Conservation (phyloP, 768 basidiomycete species). For the Rhodotorula toruloides region DNA sequence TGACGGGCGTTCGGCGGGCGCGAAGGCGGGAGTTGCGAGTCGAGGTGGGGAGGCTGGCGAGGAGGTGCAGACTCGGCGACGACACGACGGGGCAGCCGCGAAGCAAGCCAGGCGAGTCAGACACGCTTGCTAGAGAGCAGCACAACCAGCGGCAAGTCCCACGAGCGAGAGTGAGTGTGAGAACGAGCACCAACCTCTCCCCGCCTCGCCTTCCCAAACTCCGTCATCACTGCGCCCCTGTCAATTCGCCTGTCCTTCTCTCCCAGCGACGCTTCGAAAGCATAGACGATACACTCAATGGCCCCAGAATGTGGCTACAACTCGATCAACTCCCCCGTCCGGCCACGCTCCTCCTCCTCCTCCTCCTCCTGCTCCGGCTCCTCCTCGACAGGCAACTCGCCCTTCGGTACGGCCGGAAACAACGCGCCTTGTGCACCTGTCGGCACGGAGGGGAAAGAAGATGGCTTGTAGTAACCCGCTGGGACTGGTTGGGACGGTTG, state of each 20-base stretch:
- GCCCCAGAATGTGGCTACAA: not conserved
- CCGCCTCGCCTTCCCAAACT: no score
- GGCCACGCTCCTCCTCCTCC: conserved; percentile 11
- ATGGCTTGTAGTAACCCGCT: conserved; percentile 34
- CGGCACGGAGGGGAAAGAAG: conserved; percentile 35
- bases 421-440: conserved; percentile 11
- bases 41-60: not conserved
- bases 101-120: no score
- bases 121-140: no score
- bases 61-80: not conserved
- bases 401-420: conserved; percentile 26
- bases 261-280: not conserved
- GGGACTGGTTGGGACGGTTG: conserved; percentile 8
- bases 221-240: no score
- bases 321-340: conserved; percentile 33
- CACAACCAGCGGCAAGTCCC: no score
- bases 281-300: conserved; percentile 1
- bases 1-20: no score
- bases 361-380: conserved; percentile 1
- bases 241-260: not conserved
- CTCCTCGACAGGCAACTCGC: no score
- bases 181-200: no score
- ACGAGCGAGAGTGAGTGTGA: no score
- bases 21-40: no score
- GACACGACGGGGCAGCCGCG: not conserved